Evolutionary conservation across 345 rosid species (phyloP).

Genomic region (Laguncularia racemosa): DNA sequence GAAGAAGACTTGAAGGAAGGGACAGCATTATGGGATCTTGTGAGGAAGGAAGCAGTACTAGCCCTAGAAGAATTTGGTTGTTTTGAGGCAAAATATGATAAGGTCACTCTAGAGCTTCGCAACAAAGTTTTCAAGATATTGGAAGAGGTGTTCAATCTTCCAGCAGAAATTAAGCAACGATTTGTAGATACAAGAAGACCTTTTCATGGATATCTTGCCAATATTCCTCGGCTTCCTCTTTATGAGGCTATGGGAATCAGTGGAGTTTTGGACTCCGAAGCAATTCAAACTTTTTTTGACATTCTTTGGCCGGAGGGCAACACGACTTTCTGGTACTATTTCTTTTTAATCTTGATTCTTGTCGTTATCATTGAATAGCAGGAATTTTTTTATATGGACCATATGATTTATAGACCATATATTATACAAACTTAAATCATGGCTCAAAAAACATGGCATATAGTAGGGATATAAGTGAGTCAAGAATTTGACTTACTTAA

Average conservation of each 20-base stretch:
- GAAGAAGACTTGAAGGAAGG: not conserved
- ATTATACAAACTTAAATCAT: too few relatives aligned
- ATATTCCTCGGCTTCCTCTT: not conserved
- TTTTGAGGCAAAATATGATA: not conserved
- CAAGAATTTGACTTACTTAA: too few relatives aligned
- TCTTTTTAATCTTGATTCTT: too few relatives aligned
- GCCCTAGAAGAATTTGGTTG: constrained; percentile 1
- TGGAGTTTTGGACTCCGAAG: not conserved
- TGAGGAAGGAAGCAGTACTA: not conserved
- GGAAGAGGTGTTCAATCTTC: constrained; percentile 3
- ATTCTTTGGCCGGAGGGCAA: constrained; percentile 7
- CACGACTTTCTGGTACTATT: not conserved
- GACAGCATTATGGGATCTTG: not conserved
- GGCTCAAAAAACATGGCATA: too few relatives aligned
- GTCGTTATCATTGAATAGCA: too few relatives aligned
- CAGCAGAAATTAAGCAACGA: constrained; percentile 2
- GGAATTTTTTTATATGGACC: too few relatives aligned
- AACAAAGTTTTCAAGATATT: not conserved
- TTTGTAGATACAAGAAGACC: not conserved
- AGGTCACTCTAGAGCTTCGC: not conserved
- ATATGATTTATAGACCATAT: too few relatives aligned
- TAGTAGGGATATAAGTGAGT: too few relatives aligned
- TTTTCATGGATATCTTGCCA: not conserved
- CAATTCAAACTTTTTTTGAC: not conserved
- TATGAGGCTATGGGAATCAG: constrained; percentile 3